Conservation (phyloP, 805 yeast genomes). For the Groenewaldozyma tartarivorans region DNA sequence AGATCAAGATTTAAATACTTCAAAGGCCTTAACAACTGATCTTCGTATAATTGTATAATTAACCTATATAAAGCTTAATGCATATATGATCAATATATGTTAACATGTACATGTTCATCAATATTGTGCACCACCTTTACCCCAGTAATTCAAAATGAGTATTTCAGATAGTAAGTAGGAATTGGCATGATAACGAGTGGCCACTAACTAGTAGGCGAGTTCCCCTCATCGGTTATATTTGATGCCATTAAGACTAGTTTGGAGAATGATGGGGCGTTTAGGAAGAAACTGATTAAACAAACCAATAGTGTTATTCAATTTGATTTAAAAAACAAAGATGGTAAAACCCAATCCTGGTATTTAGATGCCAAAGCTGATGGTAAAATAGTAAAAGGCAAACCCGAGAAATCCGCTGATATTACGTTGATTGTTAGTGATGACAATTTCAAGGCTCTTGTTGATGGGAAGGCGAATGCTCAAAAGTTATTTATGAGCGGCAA, state of each 20-base stretch:
- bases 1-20: conserved; percentile 18
- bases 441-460: conserved; percentile 60
- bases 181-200: not conserved
- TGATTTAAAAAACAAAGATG: conserved; percentile 54
- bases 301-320: conserved; percentile 59
- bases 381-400: conserved; percentile 36
- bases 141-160: not conserved
- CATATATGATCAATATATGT: not conserved
- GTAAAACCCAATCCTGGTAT: conserved; percentile 52
- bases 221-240: conserved; percentile 32
- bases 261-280: conserved; percentile 22
- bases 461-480: conserved; percentile 78
- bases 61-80: not conserved
- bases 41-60: conserved; percentile 5
- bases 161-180: conserved; percentile 2
- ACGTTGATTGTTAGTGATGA: conserved; percentile 55
- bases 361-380: conserved; percentile 61
- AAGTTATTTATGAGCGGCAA: conserved; percentile 76
- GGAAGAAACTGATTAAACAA: conserved; percentile 29
- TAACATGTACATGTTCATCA: not conserved
- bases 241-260: conserved; percentile 28
- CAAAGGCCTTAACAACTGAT: conserved; percentile 19
- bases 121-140: not conserved
- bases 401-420: conserved; percentile 49
- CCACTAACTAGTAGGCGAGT: conserved; percentile 17